phyloP scores from a whole-genome alignment of 495 filamentous ascomycete species.

The Neurospora sp. region DNA sequence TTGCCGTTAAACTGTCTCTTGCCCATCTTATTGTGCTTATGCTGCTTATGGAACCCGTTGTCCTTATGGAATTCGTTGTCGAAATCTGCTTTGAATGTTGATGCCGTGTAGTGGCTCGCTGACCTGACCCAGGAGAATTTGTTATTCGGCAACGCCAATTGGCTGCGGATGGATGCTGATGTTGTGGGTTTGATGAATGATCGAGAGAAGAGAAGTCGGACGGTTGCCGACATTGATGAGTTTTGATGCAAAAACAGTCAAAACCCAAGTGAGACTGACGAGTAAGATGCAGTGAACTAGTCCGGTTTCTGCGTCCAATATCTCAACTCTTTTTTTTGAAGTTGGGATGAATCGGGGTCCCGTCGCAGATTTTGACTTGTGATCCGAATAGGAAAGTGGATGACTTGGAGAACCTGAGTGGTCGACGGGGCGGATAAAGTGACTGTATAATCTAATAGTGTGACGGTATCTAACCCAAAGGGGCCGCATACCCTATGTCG shows the following conservation, averaged over 20 bases:
- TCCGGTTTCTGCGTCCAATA: background rate
- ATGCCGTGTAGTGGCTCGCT: background rate
- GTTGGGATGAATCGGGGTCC: background rate
- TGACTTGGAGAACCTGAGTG: background rate
- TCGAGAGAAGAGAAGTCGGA: background rate
- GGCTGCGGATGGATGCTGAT: background rate
- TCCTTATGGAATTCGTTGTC: background rate
- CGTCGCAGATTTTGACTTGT: background rate
- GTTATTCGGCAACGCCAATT: background rate
- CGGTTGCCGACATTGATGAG: background rate
- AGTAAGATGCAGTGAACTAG: background rate
- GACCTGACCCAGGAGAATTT: background rate
- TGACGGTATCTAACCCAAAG: no score
- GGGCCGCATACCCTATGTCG: no score
- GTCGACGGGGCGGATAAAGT: no score
- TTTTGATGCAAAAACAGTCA: background rate
- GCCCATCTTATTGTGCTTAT: background rate
- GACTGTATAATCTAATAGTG: no score
- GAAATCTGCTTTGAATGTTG: background rate
- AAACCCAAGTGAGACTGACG: background rate
- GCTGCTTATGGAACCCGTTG: background rate
- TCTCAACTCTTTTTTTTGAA: background rate
- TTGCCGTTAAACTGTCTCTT: conserved; percentile 5
- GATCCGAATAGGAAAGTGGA: background rate
- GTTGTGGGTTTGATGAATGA: background rate